Conservation (phyloP, 352 stramenopile genomes). For the Phytophthora capsici region DNA sequence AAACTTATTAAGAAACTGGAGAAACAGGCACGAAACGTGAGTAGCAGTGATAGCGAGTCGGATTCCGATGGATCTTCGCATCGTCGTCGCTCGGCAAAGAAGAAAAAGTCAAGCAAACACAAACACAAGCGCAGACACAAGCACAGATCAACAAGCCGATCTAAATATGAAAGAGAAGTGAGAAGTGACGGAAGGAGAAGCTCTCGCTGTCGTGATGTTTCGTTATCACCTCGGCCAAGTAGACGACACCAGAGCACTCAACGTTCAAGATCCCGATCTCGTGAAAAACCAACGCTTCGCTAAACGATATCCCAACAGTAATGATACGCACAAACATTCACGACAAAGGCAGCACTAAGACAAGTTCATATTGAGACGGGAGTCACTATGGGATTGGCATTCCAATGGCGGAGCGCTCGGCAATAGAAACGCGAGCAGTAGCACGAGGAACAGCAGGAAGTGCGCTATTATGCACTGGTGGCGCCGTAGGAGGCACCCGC, state of each 20-base stretch:
- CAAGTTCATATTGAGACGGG: constrained; percentile 2
- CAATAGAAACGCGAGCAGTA: constrained; percentile 42
- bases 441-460: constrained; percentile 37
- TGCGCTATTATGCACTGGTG: constrained; percentile 45
- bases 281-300: background rate
- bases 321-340: background rate
- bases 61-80: constrained; percentile 22
- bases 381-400: constrained; percentile 30
- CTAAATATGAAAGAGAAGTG: constrained; percentile 8
- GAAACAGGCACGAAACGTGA: constrained; percentile 24
- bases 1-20: constrained; percentile 64
- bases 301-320: background rate
- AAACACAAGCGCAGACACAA: constrained; percentile 36
- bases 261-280: constrained; percentile 15
- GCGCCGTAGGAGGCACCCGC: constrained; percentile 41
- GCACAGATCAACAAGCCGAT: constrained; percentile 17
- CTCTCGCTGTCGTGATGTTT: constrained; percentile 13
- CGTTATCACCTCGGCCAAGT: constrained; percentile 4
- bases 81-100: constrained; percentile 16
- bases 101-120: constrained; percentile 42
- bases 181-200: background rate
- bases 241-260: background rate
- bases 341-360: background rate
- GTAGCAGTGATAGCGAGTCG: constrained; percentile 19
- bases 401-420: constrained; percentile 29